Percentiles rank a stretch among this genome's conserved stretches.
phyloP scores from a whole-genome alignment of 2,329 filamentous ascomycete genomes.

The Clarireedia monteithiana region DNA sequence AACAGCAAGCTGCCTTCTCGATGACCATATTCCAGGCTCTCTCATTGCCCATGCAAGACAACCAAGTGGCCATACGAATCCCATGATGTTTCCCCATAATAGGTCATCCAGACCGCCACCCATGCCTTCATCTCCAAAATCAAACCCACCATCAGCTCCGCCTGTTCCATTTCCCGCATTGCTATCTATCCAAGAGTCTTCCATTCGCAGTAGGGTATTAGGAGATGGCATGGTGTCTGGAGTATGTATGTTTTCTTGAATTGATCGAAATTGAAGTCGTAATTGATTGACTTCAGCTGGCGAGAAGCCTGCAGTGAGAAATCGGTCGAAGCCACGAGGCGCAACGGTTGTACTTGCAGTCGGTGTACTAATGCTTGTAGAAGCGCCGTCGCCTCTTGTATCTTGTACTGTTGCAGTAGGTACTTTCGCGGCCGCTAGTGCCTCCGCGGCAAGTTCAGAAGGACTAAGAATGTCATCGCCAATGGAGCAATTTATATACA shows the following conservation, averaged over 20 bases:
- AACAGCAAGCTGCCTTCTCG: conserved; percentile 78
- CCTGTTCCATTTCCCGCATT: conserved; percentile 37
- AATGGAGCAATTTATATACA: conserved; percentile 93
- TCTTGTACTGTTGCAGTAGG: conserved; percentile 14
- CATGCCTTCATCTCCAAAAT: conserved; percentile 31
- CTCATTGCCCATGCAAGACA: conserved; percentile 78
- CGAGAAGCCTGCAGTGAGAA: conserved; percentile 76
- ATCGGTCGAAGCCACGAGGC: conserved; percentile 79
- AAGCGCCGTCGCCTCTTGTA: conserved; percentile 1
- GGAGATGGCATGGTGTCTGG: conserved; percentile 84
- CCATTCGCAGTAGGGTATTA: conserved; percentile 65
- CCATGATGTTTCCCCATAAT: conserved; percentile 79
- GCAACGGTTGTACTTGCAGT: conserved; percentile 36
- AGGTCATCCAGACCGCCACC: conserved; percentile 65
- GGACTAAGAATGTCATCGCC: conserved; percentile 66
- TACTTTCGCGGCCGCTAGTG: conserved; percentile 28
- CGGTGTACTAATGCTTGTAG: conserved; percentile 9
- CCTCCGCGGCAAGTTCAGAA: conserved; percentile 62
- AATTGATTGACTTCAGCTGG: conserved; percentile 75
- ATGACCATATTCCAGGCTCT: conserved; percentile 81
- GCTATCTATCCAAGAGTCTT: conserved; percentile 86
- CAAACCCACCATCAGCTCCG: conserved; percentile 32
- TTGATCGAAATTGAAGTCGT: conserved; percentile 79
- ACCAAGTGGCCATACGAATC: conserved; percentile 91
- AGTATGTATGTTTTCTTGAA: conserved; percentile 74